Evolutionary conservation across 192 early-diverging fungal species (phyloP), one percentile per base, ranked within the genome.

Genomic region (Entrophospora sp.): DNA sequence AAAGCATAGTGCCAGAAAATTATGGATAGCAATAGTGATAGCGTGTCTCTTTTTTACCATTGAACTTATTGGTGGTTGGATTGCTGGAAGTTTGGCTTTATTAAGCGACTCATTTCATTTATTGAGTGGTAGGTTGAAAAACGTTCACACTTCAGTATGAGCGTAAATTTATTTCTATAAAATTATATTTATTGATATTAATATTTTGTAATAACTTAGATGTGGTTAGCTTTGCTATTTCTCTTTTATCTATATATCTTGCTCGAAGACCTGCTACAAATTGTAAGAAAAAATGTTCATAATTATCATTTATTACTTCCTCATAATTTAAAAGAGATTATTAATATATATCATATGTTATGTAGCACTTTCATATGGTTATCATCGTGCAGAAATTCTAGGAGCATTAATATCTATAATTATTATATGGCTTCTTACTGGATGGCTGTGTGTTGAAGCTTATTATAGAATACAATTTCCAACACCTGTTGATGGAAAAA

Each of bases 371-470:
- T 83, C 83, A 14, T 93, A 84, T 72, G 90, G 91, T 30, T 92
- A 81, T 52, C 77, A 90, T 59, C 81, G 91, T 30, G 83, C 87
- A 18, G 88, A 93, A 66, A 87, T 92, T 27, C 71, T 93, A 42
- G 91, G 87, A 36, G 91, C 90, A 7, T 72, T 91, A 8, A 53
- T 77, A 42, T 91, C 89, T n/a, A 86, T 85, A 25, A 78, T 88
- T 24, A 69, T 87, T n/a, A 89, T 93, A 51, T 93, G 91, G 91
- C 71, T 80, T 9, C 58, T 93, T 27, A 92, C 91, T 0, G 66
- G 75, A 4, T 69, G 69, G 44, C 69, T 93, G n/a, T 81, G 92
- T 16, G 57, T 73, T 10, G 91, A 92, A 67, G 90, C 90, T 8
- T 72, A 85, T 44, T 76, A 87, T 5, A 78, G 91, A 22, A 45